Base-by-base conservation (phyloP, 148 eudicot genomes). In the Fallopia convolvulus region DNA sequence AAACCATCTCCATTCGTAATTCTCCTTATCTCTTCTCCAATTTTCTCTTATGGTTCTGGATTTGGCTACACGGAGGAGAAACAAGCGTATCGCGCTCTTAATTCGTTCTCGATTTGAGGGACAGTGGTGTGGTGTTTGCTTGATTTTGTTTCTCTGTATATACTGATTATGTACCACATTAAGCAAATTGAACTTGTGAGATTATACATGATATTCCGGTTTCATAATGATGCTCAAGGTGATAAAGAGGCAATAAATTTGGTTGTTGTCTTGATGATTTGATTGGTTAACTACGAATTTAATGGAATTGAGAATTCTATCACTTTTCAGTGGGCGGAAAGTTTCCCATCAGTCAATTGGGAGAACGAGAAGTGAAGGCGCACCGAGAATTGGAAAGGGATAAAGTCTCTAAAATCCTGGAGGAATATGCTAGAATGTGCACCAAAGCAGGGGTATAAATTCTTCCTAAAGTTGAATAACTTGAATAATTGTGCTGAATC, bases 371-470 rank as follows among this genome's bases (percentile, higher is more conserved):
- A 81, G 89, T 83, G 58, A 81, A 44, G 48, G 77, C 77, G 8
- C 76, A 78, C 78, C 78, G 78, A 74, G 87, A 86, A 71, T 73
- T 8, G 21, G 89, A 86, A 79, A 88, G 80, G 83, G 85, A 80
- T 78, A 76, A 79, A 6, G 84, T 88, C 85, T 55, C 73, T 0
- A 78, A 83, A 79, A 68, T 83, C 74, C 77, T 88, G 40, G 77
- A 78, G 20, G 84, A 80, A 72, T 88, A 88, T 75, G 53, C 80
- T 15, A 11, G 50, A 66, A 80, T 80, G 30, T 88, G 91, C 82
- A 78, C 76, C n/a, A 82, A 12, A 55, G 81, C 87, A 66, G 86
- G 87, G 91, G 91, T 86, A 88, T 82, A 40, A 11, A 30, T 20
- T 74, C 14, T 33, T 74, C 1, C 1, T 21, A 32, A 75, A 30